A percentile compares a stretch with the other conserved stretches of the same genome.
phyloP scores from a whole-genome alignment of 352 stramenopile genomes.

The Pseudoperonospora humuli region DNA sequence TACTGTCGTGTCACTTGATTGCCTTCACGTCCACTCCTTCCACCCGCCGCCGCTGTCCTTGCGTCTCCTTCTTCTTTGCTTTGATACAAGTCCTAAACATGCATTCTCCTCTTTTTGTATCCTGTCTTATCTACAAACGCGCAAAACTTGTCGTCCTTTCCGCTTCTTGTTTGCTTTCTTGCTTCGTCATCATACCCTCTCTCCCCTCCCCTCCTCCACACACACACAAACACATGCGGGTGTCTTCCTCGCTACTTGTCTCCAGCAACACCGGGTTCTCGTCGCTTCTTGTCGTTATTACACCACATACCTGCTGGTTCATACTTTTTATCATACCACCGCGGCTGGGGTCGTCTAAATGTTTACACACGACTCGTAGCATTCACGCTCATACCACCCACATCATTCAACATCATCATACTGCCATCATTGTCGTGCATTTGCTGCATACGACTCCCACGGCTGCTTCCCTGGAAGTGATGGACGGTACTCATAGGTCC shows the following conservation, averaged over 20 bases:
- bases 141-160: conserved; percentile 44
- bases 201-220: no score
- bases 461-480: conserved; percentile 18
- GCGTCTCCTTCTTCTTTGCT: conserved; percentile 30
- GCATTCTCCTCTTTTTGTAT: conserved; percentile 38
- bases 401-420: conserved; percentile 34
- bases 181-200: conserved; percentile 18
- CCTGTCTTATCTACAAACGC: conserved; percentile 61
- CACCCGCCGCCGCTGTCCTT: conserved; percentile 9
- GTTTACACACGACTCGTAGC: conserved; percentile 39
- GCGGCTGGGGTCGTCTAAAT: neutral
- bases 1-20: conserved; percentile 37
- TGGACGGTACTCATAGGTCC: conserved; percentile 14
- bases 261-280: conserved; percentile 18
- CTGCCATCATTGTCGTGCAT: conserved; percentile 23
- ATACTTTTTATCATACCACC: conserved; percentile 15
- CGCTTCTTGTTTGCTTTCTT: conserved; percentile 16
- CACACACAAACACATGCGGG: no score
- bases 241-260: conserved; percentile 15
- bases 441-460: conserved; percentile 22
- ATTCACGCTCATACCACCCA: conserved; percentile 39
- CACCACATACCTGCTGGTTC: conserved; percentile 28
- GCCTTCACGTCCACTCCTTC: conserved; percentile 18
- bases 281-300: conserved; percentile 16
- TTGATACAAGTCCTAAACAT: conserved; percentile 52